Evolutionary conservation across 2,329 filamentous ascomycete species (phyloP).

Genomic region (Macrophomina phaseolina): DNA sequence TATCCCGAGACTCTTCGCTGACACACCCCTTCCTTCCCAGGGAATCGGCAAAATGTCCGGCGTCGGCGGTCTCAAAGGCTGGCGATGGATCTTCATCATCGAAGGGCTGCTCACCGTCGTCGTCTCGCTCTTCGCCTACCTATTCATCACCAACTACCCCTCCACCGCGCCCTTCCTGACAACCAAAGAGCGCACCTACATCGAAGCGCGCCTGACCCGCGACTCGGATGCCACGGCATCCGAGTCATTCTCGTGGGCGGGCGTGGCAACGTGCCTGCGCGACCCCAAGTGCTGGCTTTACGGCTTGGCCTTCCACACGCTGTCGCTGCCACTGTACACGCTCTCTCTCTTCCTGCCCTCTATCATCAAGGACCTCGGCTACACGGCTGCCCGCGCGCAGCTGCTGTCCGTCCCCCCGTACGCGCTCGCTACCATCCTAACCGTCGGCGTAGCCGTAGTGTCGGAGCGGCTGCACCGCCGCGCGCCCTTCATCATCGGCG

Average conservation of each 20-base stretch:
- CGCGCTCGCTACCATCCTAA: slow-evolving; percentile 45
- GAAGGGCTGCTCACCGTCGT: slow-evolving; percentile 45
- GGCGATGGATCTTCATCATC: slow-evolving; percentile 51
- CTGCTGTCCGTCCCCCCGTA: slow-evolving; percentile 55
- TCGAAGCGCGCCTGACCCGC: slow-evolving; percentile 67
- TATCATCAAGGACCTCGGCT: slow-evolving; percentile 52
- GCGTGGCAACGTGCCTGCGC: slow-evolving; percentile 66
- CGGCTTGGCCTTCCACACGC: slow-evolving; percentile 72
- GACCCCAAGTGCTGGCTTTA: slow-evolving; percentile 77
- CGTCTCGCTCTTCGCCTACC: slow-evolving; percentile 48
- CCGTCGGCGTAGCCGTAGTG: slow-evolving; percentile 41
- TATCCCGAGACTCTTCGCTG: no score
- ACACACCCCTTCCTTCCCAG: slow-evolving; percentile 29
- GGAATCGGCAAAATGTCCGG: slow-evolving; percentile 66
- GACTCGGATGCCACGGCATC: slow-evolving; percentile 73
- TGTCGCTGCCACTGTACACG: slow-evolving; percentile 61
- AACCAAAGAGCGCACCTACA: slow-evolving; percentile 58
- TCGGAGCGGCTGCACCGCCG: slow-evolving; percentile 42
- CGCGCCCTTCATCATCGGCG: slow-evolving; percentile 43
- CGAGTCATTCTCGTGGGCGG: slow-evolving; percentile 71
- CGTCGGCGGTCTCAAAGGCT: slow-evolving; percentile 52
- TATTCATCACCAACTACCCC: slow-evolving; percentile 71
- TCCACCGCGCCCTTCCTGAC: slow-evolving; percentile 64
- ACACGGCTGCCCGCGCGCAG: slow-evolving; percentile 49
- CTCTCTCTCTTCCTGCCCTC: slow-evolving; percentile 55